Evolutionary conservation across 352 stramenopile genomes (phyloP).

Genomic region (Pythium dissimile): DNA sequence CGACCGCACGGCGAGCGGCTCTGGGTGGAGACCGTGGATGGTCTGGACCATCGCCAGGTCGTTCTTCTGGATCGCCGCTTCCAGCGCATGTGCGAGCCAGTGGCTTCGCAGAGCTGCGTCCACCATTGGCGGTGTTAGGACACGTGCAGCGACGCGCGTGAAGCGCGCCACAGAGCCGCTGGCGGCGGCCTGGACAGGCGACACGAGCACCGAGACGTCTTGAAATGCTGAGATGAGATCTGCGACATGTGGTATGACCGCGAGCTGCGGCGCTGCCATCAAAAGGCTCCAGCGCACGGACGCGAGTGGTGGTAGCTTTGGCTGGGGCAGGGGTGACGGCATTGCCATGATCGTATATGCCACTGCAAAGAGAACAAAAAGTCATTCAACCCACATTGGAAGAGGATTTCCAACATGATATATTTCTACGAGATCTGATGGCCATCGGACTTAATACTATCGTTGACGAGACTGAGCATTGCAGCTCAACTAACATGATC

Average conservation of each 20-base stretch:
- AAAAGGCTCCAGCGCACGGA: not conserved
- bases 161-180: not conserved
- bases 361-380: too few species aligned
- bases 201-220: not conserved
- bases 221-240: not conserved
- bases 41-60: not conserved
- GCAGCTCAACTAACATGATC: too few species aligned
- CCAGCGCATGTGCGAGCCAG: not conserved
- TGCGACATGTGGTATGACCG: not conserved
- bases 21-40: not conserved
- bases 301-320: not conserved
- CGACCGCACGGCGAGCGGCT: not conserved
- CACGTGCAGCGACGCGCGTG: not conserved
- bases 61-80: not conserved
- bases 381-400: too few species aligned
- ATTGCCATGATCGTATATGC: too few species aligned
- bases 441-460: too few species aligned
- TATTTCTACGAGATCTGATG: too few species aligned
- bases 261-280: not conserved
- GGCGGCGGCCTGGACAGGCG: not conserved
- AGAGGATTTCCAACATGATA: too few species aligned
- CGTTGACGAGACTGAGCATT: too few species aligned
- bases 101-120: not conserved
- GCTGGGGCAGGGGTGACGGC: too few species aligned
- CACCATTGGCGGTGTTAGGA: not conserved